Evolutionary conservation across 805 yeast genomes (phyloP), one percentile per base, ranked within the genome.

Genomic region (Ogataea wickerhamii): DNA sequence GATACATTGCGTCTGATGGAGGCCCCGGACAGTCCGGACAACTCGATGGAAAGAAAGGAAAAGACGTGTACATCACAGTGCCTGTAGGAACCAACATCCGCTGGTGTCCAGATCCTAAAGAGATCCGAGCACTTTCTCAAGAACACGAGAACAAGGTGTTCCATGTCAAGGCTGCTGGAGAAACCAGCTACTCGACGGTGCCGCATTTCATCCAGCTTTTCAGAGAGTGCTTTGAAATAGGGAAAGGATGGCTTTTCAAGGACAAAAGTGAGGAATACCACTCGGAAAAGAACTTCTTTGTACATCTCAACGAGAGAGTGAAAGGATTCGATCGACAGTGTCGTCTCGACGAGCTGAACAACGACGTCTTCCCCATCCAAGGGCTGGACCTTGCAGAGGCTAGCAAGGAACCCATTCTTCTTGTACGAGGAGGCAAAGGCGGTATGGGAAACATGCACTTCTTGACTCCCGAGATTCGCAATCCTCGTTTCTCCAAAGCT

Each of bases 391-490:
- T 87, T 32, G 63, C 71, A 41, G 60, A 68, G 45, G 77, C 80
- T 13, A 70, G 87, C 0, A 72, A 72, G 2, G 74, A 71, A 31
- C 96, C 98, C 1, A 59, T 82, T 4, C 63, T 85, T 36, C 51
- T 93, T 14, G 53, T 89, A 32, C 74, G 73, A 49, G 98, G 98
- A 29, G 98, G 98, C 7, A 70, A 71, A 45, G 98, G 98, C 16
- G 98, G 98, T 0, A 70, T 91, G 67, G 98, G 98, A 1, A 93
- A 93, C 60, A 87, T 87, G 93, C 96, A 91, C 59, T 93, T 93
- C 56, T 68, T 86, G 34, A 87, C 96, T 1, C 71, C 82, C 32
- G 76, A 78, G 35, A 79, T 93, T 41, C 75, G 97, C 43, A 91
- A 88, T 52, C 98, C 98, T 11, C 68, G 95, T 38, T 93, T 93